Evolutionary conservation across 78 protist genomes (phyloP).

Genomic region (Dictyostelium capitatum): DNA sequence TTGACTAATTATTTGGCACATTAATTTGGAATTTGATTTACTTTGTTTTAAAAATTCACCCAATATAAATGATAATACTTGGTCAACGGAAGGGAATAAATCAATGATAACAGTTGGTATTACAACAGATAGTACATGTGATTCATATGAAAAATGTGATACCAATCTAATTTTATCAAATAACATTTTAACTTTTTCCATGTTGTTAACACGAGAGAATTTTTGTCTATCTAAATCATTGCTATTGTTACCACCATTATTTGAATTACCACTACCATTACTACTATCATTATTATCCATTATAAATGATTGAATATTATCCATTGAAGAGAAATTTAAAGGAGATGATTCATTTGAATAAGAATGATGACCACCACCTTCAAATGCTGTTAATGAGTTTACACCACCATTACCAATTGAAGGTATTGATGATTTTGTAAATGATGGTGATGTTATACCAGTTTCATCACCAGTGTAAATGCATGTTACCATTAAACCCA

Average conservation of each 20-base stretch:
- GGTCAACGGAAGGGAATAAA: slow-evolving; percentile 71
- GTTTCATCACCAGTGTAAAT: slow-evolving; percentile 80
- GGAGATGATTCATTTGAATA: slow-evolving; percentile 4
- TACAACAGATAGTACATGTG: slow-evolving; percentile 40
- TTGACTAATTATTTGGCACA: slow-evolving; percentile 57
- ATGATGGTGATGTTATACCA: slow-evolving; percentile 18
- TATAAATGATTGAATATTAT: not conserved
- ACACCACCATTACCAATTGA: not conserved
- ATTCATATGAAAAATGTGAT: slow-evolving; percentile 63
- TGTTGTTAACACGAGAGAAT: slow-evolving; percentile 56
- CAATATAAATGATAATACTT: slow-evolving; percentile 65
- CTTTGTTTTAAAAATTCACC: slow-evolving; percentile 80
- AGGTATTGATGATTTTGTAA: slow-evolving; percentile 23
- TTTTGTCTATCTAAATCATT: slow-evolving; percentile 21
- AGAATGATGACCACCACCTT: slow-evolving; percentile 19
- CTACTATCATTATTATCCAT: slow-evolving; percentile 16
- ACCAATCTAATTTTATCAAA: slow-evolving; percentile 68
- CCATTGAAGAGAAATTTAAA: not conserved
- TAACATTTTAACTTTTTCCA: slow-evolving; percentile 77
- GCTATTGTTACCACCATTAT: not conserved
- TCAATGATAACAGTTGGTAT: slow-evolving; percentile 62
- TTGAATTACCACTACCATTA: not conserved
- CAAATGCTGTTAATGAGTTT: slow-evolving; percentile 39
- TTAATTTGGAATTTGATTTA: slow-evolving; percentile 58
- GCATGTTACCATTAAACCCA: slow-evolving; percentile 71